Base-by-base conservation (phyloP, 2,329 filamentous ascomycete species). In the Capronia coronata region DNA sequence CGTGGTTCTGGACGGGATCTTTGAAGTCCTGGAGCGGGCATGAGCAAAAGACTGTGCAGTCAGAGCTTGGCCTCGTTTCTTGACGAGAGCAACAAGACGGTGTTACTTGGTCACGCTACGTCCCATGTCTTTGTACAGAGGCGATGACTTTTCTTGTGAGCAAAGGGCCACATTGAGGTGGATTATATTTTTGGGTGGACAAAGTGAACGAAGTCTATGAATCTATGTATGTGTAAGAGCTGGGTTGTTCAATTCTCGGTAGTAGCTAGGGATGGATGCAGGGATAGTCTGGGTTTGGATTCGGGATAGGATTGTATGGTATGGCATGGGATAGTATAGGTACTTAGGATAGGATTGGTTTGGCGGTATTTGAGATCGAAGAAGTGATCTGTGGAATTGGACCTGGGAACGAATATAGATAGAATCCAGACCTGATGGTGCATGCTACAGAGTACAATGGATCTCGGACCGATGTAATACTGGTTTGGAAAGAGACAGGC, bases 1-100 rank as follows among this genome's bases (percentile, higher is more conserved):
- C 1, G 49, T 68, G 54, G 69, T 73, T 19, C 68, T 73, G 65
- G 70, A 70, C 13, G 71, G 71, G 7, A 73, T 73, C 27, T 68
- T 71, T 48, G 71, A 73, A 59, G 68, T 73, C 25, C 68, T 73
- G 68, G 71, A 72, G 46, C 45, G 53, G 14, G 51, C 51, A 38
- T 54, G 30, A 37, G n/a, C n/a, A n/a, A n/a, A n/a, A n/a, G n/a
- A n/a, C n/a, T n/a, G n/a, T n/a, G n/a, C n/a, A n/a, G n/a, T n/a
- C n/a, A n/a, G n/a, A n/a, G n/a, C n/a, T n/a, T n/a, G n/a, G n/a
- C n/a, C n/a, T n/a, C n/a, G n/a, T n/a, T n/a, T n/a, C n/a, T n/a
- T n/a, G n/a, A n/a, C n/a, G n/a, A n/a, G n/a, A n/a, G n/a, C n/a
- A n/a, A n/a, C n/a, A n/a, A n/a, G n/a, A n/a, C n/a, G n/a, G n/a